A percentile compares a stretch with the other conserved stretches of the same genome.
phyloP scores from a whole-genome alignment of 768 basidiomycete genomes.

The Phlebiopsis gigantea region DNA sequence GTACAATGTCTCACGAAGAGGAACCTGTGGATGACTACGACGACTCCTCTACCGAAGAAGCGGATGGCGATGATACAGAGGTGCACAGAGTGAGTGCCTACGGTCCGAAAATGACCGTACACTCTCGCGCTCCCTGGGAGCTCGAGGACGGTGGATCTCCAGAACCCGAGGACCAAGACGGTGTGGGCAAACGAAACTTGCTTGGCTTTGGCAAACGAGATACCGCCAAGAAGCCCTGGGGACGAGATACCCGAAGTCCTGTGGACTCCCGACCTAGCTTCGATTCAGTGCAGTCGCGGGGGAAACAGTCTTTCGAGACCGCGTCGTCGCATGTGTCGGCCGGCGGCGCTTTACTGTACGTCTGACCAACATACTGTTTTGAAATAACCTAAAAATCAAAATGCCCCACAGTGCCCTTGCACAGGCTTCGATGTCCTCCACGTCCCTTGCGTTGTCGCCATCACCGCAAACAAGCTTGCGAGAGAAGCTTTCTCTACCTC shows the following conservation, averaged over 20 bases:
- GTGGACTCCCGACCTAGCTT: constrained; percentile 51
- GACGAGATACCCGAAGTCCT: constrained; percentile 41
- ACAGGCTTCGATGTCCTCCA: constrained; percentile 55
- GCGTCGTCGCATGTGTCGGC: constrained; percentile 45
- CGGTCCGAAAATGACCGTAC: constrained; percentile 81
- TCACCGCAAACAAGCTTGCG: constrained; percentile 30
- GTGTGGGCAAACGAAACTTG: constrained; percentile 25
- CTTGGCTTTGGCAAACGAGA: constrained; percentile 28
- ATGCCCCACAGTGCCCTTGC: constrained; percentile 42
- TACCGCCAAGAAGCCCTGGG: constrained; percentile 39
- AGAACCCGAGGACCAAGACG: constrained; percentile 27
- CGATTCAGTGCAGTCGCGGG: constrained; percentile 48
- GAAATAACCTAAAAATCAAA: background rate
- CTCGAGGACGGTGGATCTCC: constrained; percentile 38
- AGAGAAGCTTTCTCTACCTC: constrained; percentile 40
- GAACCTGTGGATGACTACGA: constrained; percentile 11
- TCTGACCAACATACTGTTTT: constrained; percentile 14
- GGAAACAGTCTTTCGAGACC: constrained; percentile 57
- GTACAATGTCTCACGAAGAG: background rate
- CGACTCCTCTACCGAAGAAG: constrained; percentile 15
- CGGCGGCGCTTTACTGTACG: constrained; percentile 57
- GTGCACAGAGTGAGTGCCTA: constrained; percentile 60
- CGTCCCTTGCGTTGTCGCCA: constrained; percentile 39
- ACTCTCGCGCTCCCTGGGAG: constrained; percentile 82
- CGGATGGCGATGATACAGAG: constrained; percentile 39